These are phyloP conservation scores for Pythium pyrilobum DNA, from an alignment of 352 stramenopile species.

Conservation along the genomic window DNA sequence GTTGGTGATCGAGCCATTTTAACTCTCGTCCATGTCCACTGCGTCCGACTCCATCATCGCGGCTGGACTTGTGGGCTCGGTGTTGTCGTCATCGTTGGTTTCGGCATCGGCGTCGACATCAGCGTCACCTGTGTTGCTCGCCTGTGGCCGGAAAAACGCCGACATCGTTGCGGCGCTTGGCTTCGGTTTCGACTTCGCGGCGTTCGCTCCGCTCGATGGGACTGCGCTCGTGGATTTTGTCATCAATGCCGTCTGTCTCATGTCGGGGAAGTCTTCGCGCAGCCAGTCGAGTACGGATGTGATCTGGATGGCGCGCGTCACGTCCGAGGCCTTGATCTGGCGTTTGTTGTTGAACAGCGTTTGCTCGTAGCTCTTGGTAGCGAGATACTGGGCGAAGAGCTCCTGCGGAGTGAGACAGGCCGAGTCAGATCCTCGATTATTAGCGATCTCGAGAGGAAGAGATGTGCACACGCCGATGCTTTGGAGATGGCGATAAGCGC, in stretches of 20 bases:
- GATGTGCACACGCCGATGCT: slow-evolving; percentile 55
- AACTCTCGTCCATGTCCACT: slow-evolving; percentile 14
- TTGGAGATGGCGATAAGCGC: slow-evolving; percentile 90
- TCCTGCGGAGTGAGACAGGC: slow-evolving; percentile 74
- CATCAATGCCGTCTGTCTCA: slow-evolving; percentile 20
- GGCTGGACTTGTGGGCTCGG: background rate
- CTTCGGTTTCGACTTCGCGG: slow-evolving; percentile 11
- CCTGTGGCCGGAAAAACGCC: slow-evolving; percentile 43
- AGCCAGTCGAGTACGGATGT: slow-evolving; percentile 78
- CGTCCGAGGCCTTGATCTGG: slow-evolving; percentile 71
- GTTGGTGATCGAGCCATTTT: too few species aligned
- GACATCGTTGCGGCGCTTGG: slow-evolving; percentile 23
- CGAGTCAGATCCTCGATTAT: too few species aligned
- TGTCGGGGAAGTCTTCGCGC: slow-evolving; percentile 77
- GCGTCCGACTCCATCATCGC: background rate
- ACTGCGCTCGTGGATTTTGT: background rate
- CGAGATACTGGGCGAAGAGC: slow-evolving; percentile 87
- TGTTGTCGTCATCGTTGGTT: background rate
- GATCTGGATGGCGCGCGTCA: slow-evolving; percentile 74
- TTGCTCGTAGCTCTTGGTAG: slow-evolving; percentile 85
- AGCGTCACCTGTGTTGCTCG: background rate
- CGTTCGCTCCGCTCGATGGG: too few species aligned
- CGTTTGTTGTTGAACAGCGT: slow-evolving; percentile 79
- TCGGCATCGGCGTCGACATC: background rate
- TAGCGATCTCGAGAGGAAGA: too few species aligned